These are phyloP conservation scores for Knufia fluminis DNA, from an alignment of 2,329 filamentous ascomycete species.

Conservation along the genomic window DNA sequence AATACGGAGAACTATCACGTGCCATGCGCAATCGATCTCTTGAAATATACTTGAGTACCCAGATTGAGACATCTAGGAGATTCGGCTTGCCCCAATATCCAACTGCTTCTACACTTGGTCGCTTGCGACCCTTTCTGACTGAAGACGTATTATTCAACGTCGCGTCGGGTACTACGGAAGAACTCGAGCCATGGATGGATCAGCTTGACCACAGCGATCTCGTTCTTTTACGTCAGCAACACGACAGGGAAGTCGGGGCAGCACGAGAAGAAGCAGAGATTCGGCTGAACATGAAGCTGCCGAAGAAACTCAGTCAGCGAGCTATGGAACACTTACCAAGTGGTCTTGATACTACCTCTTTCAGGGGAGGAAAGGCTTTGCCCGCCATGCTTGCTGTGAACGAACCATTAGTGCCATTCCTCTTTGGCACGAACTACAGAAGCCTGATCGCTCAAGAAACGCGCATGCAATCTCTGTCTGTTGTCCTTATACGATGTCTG, in stretches of 20 bases:
- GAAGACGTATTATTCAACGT: not conserved
- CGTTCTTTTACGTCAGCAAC: not conserved
- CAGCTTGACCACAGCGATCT: constrained; percentile 14
- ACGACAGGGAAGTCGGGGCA: not conserved
- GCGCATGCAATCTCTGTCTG: not conserved
- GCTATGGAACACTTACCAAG: not conserved
- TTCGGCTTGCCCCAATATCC: constrained; percentile 15
- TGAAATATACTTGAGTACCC: constrained; percentile 66
- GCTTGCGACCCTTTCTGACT: constrained; percentile 12
- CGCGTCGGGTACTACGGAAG: not conserved
- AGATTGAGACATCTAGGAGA: constrained; percentile 25
- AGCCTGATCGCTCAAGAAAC: not conserved
- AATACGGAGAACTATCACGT: constrained; percentile 84
- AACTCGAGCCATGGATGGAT: constrained; percentile 12
- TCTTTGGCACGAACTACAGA: not conserved
- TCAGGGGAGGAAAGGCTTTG: not conserved
- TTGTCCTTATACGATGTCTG: not conserved
- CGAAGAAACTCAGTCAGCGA: not conserved
- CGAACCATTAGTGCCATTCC: not conserved
- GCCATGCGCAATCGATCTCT: constrained; percentile 94
- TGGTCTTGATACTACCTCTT: not conserved
- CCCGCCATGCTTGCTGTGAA: constrained; percentile 1
- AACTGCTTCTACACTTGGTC: constrained; percentile 12
- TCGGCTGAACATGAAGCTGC: constrained; percentile 5
- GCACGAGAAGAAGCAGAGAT: not conserved